A percentile compares a stretch with the other conserved stretches of the same genome.
phyloP scores from a whole-genome alignment of 2,329 filamentous ascomycete genomes.

The Talaromyces sp. region DNA sequence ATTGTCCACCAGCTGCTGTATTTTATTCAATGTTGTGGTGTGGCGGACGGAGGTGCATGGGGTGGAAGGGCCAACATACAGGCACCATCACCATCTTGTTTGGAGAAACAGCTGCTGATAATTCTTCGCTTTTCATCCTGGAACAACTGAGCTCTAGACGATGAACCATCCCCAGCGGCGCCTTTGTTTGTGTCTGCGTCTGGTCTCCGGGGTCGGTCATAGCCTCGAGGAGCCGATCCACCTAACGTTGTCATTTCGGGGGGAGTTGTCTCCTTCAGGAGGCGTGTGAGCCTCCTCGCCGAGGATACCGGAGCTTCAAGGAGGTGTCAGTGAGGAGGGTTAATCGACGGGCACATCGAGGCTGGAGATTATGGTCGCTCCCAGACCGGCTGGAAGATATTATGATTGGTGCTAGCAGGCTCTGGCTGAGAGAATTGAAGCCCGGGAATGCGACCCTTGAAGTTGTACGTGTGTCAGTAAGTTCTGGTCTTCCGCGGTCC shows the following conservation, averaged over 20 bases:
- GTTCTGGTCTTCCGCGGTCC: background rate
- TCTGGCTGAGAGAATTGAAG: background rate
- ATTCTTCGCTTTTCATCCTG: slow-evolving; percentile 96
- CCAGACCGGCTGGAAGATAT: slow-evolving; percentile 16
- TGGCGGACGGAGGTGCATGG: background rate
- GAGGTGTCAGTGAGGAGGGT: background rate
- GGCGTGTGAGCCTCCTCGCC: slow-evolving; percentile 28
- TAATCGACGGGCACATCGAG: background rate
- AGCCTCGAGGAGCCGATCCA: slow-evolving; percentile 34
- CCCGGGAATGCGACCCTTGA: slow-evolving; percentile 3
- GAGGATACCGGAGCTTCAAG: slow-evolving; percentile 4
- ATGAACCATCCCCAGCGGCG: slow-evolving; percentile 29
- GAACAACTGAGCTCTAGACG: slow-evolving; percentile 71
- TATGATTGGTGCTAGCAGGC: background rate
- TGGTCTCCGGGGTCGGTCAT: slow-evolving; percentile 32
- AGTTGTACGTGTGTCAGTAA: background rate
- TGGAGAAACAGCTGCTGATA: slow-evolving; percentile 89
- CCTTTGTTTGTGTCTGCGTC: slow-evolving; percentile 27
- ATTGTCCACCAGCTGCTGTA: background rate
- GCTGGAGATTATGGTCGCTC: slow-evolving; percentile 2
- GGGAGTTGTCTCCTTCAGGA: slow-evolving; percentile 25
- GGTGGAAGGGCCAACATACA: slow-evolving; percentile 54
- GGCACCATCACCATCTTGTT: slow-evolving; percentile 81
- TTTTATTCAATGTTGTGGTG: background rate
- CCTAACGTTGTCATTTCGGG: slow-evolving; percentile 32